A percentile compares a stretch with the other conserved stretches of the same genome.
Evolutionary conservation across 2,329 filamentous ascomycete genomes (phyloP).

Genomic region (Karstenula rhodostoma): DNA sequence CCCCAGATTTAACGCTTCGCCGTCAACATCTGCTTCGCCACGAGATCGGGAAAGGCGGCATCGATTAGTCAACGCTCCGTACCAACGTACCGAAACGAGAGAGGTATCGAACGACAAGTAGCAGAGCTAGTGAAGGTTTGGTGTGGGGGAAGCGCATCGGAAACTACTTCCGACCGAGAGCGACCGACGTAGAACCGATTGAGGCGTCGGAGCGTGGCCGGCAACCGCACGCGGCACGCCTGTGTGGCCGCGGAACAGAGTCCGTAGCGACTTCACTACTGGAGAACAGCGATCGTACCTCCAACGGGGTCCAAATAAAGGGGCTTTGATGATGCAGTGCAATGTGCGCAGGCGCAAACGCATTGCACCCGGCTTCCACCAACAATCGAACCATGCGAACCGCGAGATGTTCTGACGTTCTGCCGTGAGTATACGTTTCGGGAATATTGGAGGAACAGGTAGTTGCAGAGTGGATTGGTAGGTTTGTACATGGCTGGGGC

Average conservation of each 20-base stretch:
- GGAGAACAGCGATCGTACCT: conserved; percentile 13
- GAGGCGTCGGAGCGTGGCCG: conserved; percentile 5
- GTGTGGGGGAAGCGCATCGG: conserved; percentile 14
- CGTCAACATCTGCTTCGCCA: not conserved
- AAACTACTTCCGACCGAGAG: conserved; percentile 12
- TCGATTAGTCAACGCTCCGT: not conserved
- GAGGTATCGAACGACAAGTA: not conserved
- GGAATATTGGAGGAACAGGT: not conserved
- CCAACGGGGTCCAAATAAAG: not conserved
- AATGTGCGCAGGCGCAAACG: not conserved
- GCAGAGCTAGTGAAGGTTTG: not conserved
- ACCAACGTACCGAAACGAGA: not conserved
- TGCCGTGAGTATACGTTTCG: conserved; percentile 1
- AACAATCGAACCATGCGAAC: not conserved
- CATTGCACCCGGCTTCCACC: not conserved
- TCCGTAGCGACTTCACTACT: not conserved
- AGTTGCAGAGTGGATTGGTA: not conserved
- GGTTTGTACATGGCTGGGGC: not conserved
- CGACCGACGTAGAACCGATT: conserved; percentile 24
- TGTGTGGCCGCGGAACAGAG: conserved; percentile 6
- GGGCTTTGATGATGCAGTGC: not conserved
- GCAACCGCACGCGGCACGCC: conserved; percentile 15
- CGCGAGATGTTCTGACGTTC: not conserved
- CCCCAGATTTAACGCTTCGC: not conserved
- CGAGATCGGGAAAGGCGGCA: not conserved